phyloP scores from a whole-genome alignment of 139 green algal species.

The Chlorella sp. region DNA sequence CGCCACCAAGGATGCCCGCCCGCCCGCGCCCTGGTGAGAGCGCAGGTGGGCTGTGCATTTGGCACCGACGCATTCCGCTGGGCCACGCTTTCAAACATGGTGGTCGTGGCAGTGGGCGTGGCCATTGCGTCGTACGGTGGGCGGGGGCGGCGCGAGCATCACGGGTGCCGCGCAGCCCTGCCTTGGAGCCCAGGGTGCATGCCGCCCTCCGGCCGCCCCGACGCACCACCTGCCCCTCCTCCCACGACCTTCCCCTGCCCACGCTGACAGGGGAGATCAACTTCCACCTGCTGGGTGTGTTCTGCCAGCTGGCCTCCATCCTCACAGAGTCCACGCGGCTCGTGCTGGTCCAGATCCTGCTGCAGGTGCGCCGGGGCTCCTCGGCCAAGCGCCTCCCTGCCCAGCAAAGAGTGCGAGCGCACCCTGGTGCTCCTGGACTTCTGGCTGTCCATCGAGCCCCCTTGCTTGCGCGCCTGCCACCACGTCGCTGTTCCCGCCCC shows the following conservation, averaged over 20 bases:
- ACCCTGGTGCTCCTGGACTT: too few relatives aligned
- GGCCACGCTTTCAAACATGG: constrained; percentile 75
- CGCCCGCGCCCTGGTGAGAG: too few relatives aligned
- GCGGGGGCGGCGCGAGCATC: too few relatives aligned
- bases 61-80: constrained; percentile 74
- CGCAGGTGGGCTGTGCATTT: constrained; percentile 50
- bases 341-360: constrained; percentile 89
- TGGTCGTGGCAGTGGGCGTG: constrained; percentile 86
- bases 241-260: too few relatives aligned
- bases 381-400: not conserved
- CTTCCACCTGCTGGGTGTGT: constrained; percentile 80
- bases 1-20: too few relatives aligned
- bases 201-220: too few relatives aligned
- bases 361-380: constrained; percentile 57
- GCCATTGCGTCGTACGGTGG: constrained; percentile 69
- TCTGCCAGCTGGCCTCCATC: constrained; percentile 87
- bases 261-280: constrained; percentile 87
- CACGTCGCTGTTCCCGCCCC: not conserved
- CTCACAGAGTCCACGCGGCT: constrained; percentile 71
- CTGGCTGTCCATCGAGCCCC: too few relatives aligned
- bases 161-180: too few relatives aligned
- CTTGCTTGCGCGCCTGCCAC: too few relatives aligned
- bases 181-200: too few relatives aligned
- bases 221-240: too few relatives aligned
- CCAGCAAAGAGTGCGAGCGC: too few relatives aligned